Percentiles rank a stretch among this genome's conserved stretches.
phyloP scores from a whole-genome alignment of 169 alveolate genomes.

The Plasmodium vinckei region DNA sequence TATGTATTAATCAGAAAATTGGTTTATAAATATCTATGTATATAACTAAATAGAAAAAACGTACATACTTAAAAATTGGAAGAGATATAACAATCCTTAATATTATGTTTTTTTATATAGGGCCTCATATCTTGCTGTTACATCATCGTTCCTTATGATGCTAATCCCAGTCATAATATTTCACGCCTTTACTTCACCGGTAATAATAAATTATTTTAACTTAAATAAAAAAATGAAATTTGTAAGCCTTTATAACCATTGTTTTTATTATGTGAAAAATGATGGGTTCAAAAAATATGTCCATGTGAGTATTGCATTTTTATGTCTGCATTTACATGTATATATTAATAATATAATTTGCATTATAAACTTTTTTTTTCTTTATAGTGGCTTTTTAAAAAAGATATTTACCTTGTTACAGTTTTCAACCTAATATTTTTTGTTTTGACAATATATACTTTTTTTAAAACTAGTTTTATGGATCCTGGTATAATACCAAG shows the following conservation, averaged over 20 bases:
- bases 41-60: neutral
- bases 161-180: conserved; percentile 65
- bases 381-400: conserved; percentile 69
- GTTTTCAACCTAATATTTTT: conserved; percentile 47
- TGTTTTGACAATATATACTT: conserved; percentile 51
- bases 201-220: conserved; percentile 11
- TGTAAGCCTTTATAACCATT: neutral
- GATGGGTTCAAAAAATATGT: too few relatives aligned
- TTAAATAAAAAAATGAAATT: conserved; percentile 1
- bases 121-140: conserved; percentile 66
- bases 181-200: conserved; percentile 76
- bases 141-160: conserved; percentile 73
- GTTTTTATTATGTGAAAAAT: too few relatives aligned
- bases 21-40: neutral
- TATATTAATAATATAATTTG: neutral
- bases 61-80: neutral
- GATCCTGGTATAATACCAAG: conserved; percentile 79
- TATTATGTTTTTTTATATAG: conserved; percentile 1
- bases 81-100: neutral
- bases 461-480: conserved; percentile 75
- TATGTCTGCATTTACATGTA: neutral
- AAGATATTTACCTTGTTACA: conserved; percentile 52
- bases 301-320: neutral
- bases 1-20: neutral
- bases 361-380: neutral